phyloP scores from a whole-genome alignment of 2,329 filamentous ascomycete species.

The Cladosporium halotolerans region DNA sequence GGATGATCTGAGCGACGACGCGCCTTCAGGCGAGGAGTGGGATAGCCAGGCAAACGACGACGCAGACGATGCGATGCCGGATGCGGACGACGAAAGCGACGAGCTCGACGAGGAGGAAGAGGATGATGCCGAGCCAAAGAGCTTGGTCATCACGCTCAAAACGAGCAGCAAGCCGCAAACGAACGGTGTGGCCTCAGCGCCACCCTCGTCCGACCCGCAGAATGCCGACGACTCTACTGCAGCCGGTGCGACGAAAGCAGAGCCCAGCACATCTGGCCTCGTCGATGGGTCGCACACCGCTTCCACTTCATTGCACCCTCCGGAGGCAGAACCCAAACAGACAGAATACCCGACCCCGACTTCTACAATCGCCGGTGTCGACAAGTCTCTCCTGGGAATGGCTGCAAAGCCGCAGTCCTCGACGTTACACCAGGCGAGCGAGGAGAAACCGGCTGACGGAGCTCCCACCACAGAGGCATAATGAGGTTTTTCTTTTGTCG shows the following conservation, averaged over 20 bases:
- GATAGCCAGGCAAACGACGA: slow-evolving; percentile 12
- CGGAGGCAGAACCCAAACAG: neutral
- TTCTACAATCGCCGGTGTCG: neutral
- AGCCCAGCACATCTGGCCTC: neutral
- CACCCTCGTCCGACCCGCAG: no score
- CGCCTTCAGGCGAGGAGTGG: slow-evolving; percentile 57
- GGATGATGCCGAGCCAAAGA: slow-evolving; percentile 5
- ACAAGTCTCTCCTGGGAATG: neutral
- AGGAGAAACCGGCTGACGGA: neutral
- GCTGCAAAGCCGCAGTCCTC: neutral
- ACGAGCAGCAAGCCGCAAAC: neutral
- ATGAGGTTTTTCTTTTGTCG: no score
- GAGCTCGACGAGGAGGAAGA: slow-evolving; percentile 1
- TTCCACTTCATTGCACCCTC: neutral
- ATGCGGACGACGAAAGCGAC: slow-evolving; percentile 6
- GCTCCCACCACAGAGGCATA: no score
- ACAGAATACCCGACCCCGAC: slow-evolving; percentile 2
- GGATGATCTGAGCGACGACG: slow-evolving; percentile 57
- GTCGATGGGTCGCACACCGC: neutral
- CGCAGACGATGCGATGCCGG: slow-evolving; percentile 4
- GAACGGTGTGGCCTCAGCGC: neutral
- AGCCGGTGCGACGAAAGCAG: neutral
- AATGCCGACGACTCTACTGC: neutral
- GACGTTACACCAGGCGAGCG: neutral
- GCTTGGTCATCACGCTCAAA: slow-evolving; percentile 9